Percentiles rank a stretch among this genome's conserved stretches.
Evolutionary conservation across 768 basidiomycete species (phyloP).

Genomic region (Boletus sp.): DNA sequence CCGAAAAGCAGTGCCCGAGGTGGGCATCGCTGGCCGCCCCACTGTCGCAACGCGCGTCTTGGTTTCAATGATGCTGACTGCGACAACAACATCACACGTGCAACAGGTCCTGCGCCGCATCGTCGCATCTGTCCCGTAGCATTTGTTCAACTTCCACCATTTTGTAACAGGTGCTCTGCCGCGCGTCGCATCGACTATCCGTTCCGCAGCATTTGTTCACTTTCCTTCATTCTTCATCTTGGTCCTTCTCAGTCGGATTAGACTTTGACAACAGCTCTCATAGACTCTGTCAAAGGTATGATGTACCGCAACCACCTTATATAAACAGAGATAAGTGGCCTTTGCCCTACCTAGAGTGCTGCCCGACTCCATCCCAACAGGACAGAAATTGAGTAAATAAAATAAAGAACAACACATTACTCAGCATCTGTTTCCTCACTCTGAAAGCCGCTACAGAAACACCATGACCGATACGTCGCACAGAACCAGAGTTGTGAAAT

Average conservation of each 20-base stretch:
- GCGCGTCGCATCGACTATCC: neutral
- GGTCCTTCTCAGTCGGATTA: neutral
- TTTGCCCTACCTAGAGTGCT: neutral
- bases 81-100: too few relatives aligned
- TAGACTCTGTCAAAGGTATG: neutral
- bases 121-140: too few relatives aligned
- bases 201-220: neutral
- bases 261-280: neutral
- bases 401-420: too few relatives aligned
- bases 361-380: neutral
- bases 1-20: too few relatives aligned
- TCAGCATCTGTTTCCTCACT: too few relatives aligned
- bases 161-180: slow-evolving; percentile 1
- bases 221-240: neutral
- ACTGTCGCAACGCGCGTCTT: too few relatives aligned
- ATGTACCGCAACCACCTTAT: neutral
- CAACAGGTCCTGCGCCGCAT: too few relatives aligned
- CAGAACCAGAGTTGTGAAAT: neutral
- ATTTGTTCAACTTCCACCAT: too few relatives aligned
- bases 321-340: slow-evolving; percentile 1
- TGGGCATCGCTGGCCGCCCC: too few relatives aligned
- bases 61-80: too few relatives aligned
- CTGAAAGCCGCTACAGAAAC: neutral
- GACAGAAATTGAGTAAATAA: slow-evolving; percentile 5
- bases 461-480: neutral